Percentiles rank a stretch among this genome's conserved stretches.
Conservation (phyloP, 2,329 filamentous ascomycete genomes). For the Colletotrichum cuscutae region DNA sequence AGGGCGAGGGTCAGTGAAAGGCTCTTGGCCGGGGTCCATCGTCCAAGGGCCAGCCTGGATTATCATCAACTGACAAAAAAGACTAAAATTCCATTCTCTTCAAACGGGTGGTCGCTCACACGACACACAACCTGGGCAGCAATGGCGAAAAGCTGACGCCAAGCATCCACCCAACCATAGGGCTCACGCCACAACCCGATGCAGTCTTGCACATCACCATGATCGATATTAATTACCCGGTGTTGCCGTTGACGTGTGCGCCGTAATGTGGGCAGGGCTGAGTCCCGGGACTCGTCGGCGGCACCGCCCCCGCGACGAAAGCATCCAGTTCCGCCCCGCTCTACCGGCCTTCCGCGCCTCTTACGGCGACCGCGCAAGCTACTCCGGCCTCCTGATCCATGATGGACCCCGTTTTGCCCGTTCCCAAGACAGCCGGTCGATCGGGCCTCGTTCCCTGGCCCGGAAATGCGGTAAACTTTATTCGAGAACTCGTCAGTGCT, state of each 20-base stretch:
- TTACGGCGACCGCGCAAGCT: neutral
- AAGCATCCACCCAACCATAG: neutral
- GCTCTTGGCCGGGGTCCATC: neutral
- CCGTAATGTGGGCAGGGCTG: conserved; percentile 17
- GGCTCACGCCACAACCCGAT: conserved; percentile 13
- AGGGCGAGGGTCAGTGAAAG: neutral
- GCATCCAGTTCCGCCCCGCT: neutral
- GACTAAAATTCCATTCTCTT: neutral
- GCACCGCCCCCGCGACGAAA: neutral
- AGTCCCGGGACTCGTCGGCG: neutral
- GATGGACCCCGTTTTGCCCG: neutral
- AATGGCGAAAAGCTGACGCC: neutral
- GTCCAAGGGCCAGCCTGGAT: neutral
- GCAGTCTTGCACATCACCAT: neutral
- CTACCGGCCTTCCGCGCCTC: neutral
- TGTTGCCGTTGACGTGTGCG: neutral
- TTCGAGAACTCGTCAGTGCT: neutral
- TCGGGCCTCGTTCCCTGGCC: neutral
- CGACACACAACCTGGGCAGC: neutral
- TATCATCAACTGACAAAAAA: neutral
- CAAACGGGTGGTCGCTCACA: neutral
- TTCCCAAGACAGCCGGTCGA: neutral
- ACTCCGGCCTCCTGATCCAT: neutral
- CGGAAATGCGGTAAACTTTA: neutral
- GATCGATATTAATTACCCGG: conserved; percentile 10